phyloP scores from a whole-genome alignment of 768 basidiomycete genomes.

The Multifurca ochricompacta region DNA sequence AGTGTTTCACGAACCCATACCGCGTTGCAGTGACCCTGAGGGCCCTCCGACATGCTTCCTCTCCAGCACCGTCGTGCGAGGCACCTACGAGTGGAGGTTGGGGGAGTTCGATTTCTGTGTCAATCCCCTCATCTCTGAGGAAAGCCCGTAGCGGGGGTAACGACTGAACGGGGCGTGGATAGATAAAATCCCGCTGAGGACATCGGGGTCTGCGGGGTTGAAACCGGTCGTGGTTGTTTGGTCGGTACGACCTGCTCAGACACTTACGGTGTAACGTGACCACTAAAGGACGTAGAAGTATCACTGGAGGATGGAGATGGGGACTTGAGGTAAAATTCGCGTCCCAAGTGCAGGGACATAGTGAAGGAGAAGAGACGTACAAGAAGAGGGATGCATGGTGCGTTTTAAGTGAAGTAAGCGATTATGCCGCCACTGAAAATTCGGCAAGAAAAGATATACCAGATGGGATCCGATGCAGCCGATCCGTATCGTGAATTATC shows the following conservation, averaged over 20 bases:
- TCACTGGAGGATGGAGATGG: conserved; percentile 14
- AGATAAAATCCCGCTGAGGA: conserved; percentile 7
- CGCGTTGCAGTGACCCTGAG: conserved; percentile 6
- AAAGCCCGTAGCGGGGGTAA: conserved; percentile 18
- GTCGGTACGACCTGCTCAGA: neutral
- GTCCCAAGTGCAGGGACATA: conserved; percentile 19
- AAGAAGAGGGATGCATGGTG: conserved; percentile 9
- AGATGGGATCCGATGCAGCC: conserved; percentile 10
- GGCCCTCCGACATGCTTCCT: conserved; percentile 16
- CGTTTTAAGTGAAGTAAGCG: conserved; percentile 19
- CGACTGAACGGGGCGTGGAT: conserved; percentile 11
- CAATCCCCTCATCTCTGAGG: conserved; percentile 14
- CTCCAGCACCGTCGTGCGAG: conserved; percentile 13
- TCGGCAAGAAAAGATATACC: conserved; percentile 10
- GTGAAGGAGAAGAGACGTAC: conserved; percentile 8
- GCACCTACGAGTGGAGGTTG: neutral
- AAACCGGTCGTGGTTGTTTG: neutral
- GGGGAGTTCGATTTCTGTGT: conserved; percentile 7
- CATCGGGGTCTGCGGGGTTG: neutral
- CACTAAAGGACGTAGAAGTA: conserved; percentile 8
- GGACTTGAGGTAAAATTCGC: conserved; percentile 11
- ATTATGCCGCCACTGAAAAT: conserved; percentile 7
- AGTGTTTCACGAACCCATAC: conserved; percentile 3
- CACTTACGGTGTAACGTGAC: conserved; percentile 5
- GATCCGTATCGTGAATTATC: conserved; percentile 4